phyloP scores from a whole-genome alignment of 495 filamentous ascomycete genomes.

The Penicillium longicatenatum region DNA sequence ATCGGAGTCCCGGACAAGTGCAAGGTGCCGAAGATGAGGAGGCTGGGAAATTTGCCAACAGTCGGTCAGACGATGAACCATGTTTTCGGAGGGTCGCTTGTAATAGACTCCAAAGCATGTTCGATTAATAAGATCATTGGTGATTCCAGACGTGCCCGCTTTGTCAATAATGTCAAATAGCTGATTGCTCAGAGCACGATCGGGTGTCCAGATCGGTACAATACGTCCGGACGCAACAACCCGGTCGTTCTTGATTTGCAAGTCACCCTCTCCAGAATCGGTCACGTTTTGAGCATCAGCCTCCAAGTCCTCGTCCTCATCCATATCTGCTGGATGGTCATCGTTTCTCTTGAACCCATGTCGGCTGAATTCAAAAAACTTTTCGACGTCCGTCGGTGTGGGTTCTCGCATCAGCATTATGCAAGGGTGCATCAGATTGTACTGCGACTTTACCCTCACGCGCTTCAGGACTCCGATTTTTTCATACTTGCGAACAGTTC shows the following conservation, averaged over 20 bases:
- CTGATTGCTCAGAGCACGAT: constrained; percentile 53
- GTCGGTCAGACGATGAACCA: constrained; percentile 57
- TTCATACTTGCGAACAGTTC: constrained; percentile 67
- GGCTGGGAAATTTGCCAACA: constrained; percentile 65
- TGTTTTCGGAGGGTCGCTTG: constrained; percentile 58
- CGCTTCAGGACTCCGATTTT: constrained; percentile 68
- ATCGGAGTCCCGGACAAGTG: constrained; percentile 61
- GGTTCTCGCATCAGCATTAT: constrained; percentile 77
- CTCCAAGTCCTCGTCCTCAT: constrained; percentile 17
- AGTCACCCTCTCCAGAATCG: constrained; percentile 23
- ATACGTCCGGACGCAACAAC: constrained; percentile 38
- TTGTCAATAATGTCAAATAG: constrained; percentile 54
- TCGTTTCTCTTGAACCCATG: constrained; percentile 33
- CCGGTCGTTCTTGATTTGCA: constrained; percentile 15
- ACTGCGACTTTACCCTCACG: constrained; percentile 61
- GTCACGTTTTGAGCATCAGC: constrained; percentile 1
- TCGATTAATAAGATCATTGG: constrained; percentile 55
- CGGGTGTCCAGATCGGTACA: constrained; percentile 57
- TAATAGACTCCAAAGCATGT: constrained; percentile 55
- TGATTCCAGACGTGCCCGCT: constrained; percentile 53
- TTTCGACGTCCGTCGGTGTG: constrained; percentile 61
- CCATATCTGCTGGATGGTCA: constrained; percentile 41
- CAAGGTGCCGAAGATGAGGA: constrained; percentile 60
- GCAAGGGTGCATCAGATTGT: constrained; percentile 53
- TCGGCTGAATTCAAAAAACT: constrained; percentile 49